Percentiles rank a stretch among this genome's conserved stretches.
phyloP scores from a whole-genome alignment of 768 basidiomycete genomes.

The Trametes cubensis region DNA sequence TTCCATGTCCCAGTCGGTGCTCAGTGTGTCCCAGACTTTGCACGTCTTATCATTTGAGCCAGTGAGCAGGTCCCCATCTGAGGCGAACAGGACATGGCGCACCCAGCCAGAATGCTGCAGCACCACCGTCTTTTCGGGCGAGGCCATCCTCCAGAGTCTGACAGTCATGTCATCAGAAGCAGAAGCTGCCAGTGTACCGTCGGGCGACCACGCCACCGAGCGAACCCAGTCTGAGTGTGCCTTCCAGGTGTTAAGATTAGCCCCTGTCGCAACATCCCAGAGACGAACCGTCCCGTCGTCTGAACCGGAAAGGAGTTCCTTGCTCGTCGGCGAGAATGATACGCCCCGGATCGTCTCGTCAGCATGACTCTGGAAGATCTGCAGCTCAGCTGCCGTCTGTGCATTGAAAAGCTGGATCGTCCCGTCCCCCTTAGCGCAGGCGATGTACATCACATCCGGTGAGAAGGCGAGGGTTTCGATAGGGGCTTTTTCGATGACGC shows the following conservation, averaged over 20 bases:
- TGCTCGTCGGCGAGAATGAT: conserved; percentile 14
- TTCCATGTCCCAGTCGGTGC: background rate
- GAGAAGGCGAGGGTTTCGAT: too few species aligned
- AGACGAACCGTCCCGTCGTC: conserved; percentile 1
- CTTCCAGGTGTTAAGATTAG: background rate
- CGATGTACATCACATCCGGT: too few species aligned
- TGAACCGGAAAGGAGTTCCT: conserved; percentile 3
- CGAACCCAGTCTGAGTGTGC: background rate
- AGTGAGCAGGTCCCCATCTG: background rate
- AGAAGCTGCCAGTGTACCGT: background rate
- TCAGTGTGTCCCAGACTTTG: background rate
- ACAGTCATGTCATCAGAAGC: background rate
- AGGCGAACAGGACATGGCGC: background rate
- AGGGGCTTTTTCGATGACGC: too few species aligned
- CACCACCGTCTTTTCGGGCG: background rate
- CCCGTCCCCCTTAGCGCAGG: too few species aligned
- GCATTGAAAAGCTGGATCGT: conserved; percentile 13
- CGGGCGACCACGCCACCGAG: background rate
- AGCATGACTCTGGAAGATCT: background rate
- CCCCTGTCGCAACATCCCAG: conserved; percentile 10
- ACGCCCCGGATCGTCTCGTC: too few species aligned
- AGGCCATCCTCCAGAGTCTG: background rate
- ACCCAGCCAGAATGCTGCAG: background rate
- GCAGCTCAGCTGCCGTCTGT: background rate
- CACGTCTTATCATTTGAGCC: background rate